These are phyloP conservation scores for Dorcoceras hygrometricum DNA, from an alignment of 257 asterid species.

Conservation along the genomic window DNA sequence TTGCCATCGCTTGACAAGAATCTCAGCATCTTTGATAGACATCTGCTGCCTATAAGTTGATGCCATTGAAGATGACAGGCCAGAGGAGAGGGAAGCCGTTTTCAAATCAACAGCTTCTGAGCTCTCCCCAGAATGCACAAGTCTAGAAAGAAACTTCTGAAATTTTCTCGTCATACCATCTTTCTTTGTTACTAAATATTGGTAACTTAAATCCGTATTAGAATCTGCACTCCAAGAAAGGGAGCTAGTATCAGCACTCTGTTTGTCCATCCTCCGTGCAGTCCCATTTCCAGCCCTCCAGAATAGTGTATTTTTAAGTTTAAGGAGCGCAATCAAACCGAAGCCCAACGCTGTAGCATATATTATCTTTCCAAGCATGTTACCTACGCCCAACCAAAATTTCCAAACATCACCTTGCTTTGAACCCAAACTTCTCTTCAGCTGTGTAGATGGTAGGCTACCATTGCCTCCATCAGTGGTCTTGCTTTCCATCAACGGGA, in stretches of 20 bases:
- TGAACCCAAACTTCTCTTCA: conserved; percentile 75
- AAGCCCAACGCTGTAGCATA: conserved; percentile 70
- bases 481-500: conserved; percentile 51
- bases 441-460: conserved; percentile 48
- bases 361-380: conserved; percentile 51
- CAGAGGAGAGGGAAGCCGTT: conserved; percentile 61
- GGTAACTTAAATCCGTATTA: conserved; percentile 38
- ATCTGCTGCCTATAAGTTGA: conserved; percentile 58
- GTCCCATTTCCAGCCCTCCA: conserved; percentile 50
- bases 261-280: conserved; percentile 41
- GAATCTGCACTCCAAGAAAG: conserved; percentile 31
- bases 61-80: conserved; percentile 45
- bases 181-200: conserved; percentile 29
- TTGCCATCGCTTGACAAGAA: conserved; percentile 90
- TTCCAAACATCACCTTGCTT: conserved; percentile 59
- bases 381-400: conserved; percentile 44
- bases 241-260: conserved; percentile 37
- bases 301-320: conserved; percentile 46
- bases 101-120: conserved; percentile 47
- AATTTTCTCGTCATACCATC: conserved; percentile 41
- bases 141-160: conserved; percentile 48
- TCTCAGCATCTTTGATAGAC: conserved; percentile 90
- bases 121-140: conserved; percentile 34
- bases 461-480: conserved; percentile 37
- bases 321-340: conserved; percentile 44